Evolutionary conservation across 257 asterid genomes (phyloP).

Genomic region (Nyctanthes arbortristis): DNA sequence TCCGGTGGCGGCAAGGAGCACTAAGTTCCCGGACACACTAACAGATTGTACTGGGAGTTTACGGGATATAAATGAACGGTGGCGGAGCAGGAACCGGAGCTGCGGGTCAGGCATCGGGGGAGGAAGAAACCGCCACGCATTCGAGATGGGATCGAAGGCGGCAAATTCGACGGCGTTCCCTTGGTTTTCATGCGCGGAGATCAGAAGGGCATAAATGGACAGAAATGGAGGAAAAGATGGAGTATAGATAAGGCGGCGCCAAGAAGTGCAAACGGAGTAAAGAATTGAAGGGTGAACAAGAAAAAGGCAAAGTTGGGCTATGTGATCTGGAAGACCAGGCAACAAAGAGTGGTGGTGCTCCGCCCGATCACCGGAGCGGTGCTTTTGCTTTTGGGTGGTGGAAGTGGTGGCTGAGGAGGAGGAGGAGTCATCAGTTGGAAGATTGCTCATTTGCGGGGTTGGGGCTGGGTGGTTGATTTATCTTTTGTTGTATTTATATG

Average conservation of each 20-base stretch:
- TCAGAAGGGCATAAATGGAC: slow-evolving; percentile 59
- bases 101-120: slow-evolving; percentile 52
- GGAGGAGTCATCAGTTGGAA: slow-evolving; percentile 11
- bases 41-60: slow-evolving; percentile 69
- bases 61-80: slow-evolving; percentile 81
- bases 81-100: slow-evolving; percentile 52
- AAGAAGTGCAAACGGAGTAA: slow-evolving; percentile 60
- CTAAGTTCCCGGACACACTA: slow-evolving; percentile 48
- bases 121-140: slow-evolving; percentile 57
- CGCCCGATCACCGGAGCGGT: slow-evolving; percentile 25
- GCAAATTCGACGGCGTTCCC: slow-evolving; percentile 31
- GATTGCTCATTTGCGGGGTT: slow-evolving; percentile 45
- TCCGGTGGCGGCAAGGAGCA: slow-evolving; percentile 71
- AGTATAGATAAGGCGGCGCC: slow-evolving; percentile 78
- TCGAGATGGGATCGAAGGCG: slow-evolving; percentile 73
- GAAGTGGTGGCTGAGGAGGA: background rate
- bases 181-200: slow-evolving; percentile 23
- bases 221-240: slow-evolving; percentile 75
- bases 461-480: background rate
- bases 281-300: slow-evolving; percentile 52
- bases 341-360: slow-evolving; percentile 36
- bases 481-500: background rate
- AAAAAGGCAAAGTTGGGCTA: slow-evolving; percentile 64
- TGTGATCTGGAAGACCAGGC: slow-evolving; percentile 73
- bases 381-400: slow-evolving; percentile 33